Base-by-base conservation (phyloP, 2,329 filamentous ascomycete species). In the Trichoderma breve region DNA sequence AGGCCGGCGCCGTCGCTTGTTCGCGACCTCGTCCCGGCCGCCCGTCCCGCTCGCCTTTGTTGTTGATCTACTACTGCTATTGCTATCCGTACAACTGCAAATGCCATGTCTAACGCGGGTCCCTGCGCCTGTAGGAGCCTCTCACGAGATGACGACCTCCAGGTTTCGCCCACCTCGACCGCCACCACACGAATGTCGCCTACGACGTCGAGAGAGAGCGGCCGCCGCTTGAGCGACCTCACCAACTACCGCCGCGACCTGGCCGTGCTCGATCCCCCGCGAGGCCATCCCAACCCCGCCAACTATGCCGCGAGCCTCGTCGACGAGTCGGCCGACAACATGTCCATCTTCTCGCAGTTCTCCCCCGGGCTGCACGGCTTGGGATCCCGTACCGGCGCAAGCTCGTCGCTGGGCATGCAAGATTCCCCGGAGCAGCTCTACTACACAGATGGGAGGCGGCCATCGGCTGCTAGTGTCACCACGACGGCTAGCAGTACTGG, bases 401-500 rank as follows among this genome's bases (percentile, higher is more conserved):
- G 79, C 61, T 73, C 79, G 69, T 86, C 84, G 32, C 65, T 70
- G 26, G 66, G 66, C 24, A 34, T 72, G 43, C 89, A 86, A 76
- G 91, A 93, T 66, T 88, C 89, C 4, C 86, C 88, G 9, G 90
- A 92, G 67, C 81, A 84, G 55, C 83, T 87, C 58, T 91, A 87
- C 77, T 89, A 87, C 73, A 84, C 85, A 72, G 93, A 97, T 78
- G 92, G 93, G 76, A 87, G 96, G 74, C 89, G 95, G 64, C 95
- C 95, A 2, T 98, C 96, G 4, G 88, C 94, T 65, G 94, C 94
- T 51, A 98, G 95, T 81, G 90, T 95, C 74, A 78, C 81, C 70
- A 94, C 92, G 15, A 97, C 87, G 5, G 89, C 93, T 71, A 96
- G 95, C 81, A 97, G 95, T 78, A 89, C 93, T 75, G 93, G 93